Conservation (phyloP, 2,329 filamentous ascomycete genomes). For the Cladosporium sp. region DNA sequence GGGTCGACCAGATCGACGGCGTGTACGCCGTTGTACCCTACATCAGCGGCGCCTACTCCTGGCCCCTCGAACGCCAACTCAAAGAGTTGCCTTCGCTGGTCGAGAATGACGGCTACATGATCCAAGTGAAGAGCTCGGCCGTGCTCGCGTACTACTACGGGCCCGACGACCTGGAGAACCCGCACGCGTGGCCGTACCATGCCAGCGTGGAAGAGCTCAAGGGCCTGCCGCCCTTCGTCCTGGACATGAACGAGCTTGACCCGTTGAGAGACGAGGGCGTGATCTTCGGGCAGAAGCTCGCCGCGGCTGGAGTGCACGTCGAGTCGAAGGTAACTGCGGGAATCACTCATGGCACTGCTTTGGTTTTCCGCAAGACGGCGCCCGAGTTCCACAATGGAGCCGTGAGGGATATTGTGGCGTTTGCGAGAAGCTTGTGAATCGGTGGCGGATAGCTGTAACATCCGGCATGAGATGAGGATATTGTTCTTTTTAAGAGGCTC, state of each 20-base stretch:
- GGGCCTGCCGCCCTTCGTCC: constrained; percentile 32
- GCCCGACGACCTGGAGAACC: constrained; percentile 24
- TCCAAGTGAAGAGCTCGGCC: constrained; percentile 23
- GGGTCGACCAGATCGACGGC: constrained; percentile 29
- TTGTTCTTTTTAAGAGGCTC: neutral
- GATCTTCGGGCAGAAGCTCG: constrained; percentile 31
- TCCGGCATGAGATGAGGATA: neutral
- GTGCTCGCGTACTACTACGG: constrained; percentile 29
- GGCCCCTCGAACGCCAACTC: constrained; percentile 25
- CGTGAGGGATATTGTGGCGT: constrained; percentile 27
- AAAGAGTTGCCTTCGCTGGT: constrained; percentile 31
- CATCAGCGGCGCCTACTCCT: constrained; percentile 27
- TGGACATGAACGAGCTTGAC: constrained; percentile 36
- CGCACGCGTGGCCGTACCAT: constrained; percentile 36
- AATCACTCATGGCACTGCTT: constrained; percentile 26
- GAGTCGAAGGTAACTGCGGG: constrained; percentile 31
- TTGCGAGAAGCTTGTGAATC: constrained; percentile 28
- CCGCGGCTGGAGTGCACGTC: constrained; percentile 29
- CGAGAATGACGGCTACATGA: constrained; percentile 32
- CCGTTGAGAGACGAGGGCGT: constrained; percentile 35
- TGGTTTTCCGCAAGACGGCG: constrained; percentile 29
- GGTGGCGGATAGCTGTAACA: neutral
- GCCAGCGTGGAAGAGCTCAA: constrained; percentile 31
- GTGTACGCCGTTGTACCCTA: constrained; percentile 32
- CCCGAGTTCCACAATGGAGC: constrained; percentile 30